phyloP scores from a whole-genome alignment of 2,329 filamentous ascomycete species.

The Fusarium graminum region DNA sequence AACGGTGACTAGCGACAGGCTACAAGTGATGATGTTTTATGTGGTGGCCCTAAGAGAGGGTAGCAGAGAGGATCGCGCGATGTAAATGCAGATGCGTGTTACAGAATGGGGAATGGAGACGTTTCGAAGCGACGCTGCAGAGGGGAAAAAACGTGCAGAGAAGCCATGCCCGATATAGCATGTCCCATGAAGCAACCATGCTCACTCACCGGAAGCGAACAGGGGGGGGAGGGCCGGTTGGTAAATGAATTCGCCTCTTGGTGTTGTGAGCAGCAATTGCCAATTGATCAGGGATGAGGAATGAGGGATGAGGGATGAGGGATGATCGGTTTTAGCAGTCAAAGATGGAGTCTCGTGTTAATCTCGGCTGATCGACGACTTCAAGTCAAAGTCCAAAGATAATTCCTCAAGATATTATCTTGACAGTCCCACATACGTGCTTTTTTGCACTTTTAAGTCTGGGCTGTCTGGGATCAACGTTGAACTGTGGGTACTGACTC shows the following conservation, averaged over 20 bases:
- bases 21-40: slow-evolving; percentile 9
- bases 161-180: slow-evolving; percentile 46
- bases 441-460: background rate
- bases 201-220: slow-evolving; percentile 29
- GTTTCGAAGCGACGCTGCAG: slow-evolving; percentile 22
- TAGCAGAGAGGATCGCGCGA: slow-evolving; percentile 43
- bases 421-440: slow-evolving; percentile 7
- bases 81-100: background rate
- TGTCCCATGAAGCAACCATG: slow-evolving; percentile 47
- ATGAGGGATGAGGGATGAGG: background rate
- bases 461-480: slow-evolving; percentile 17
- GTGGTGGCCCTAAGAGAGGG: slow-evolving; percentile 22
- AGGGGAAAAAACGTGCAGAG: slow-evolving; percentile 30
- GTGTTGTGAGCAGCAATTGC: slow-evolving; percentile 9
- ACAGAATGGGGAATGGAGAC: slow-evolving; percentile 10
- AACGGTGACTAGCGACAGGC: slow-evolving; percentile 12
- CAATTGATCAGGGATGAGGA: slow-evolving; percentile 3
- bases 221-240: slow-evolving; percentile 13
- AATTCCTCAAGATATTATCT: slow-evolving; percentile 8
- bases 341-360: slow-evolving; percentile 18
- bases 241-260: slow-evolving; percentile 22
- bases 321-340: background rate
- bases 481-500: slow-evolving; percentile 40
- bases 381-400: slow-evolving; percentile 5
- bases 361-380: slow-evolving; percentile 27